Evolutionary conservation across 768 basidiomycete genomes (phyloP).

Genomic region (Podaxis sp.): DNA sequence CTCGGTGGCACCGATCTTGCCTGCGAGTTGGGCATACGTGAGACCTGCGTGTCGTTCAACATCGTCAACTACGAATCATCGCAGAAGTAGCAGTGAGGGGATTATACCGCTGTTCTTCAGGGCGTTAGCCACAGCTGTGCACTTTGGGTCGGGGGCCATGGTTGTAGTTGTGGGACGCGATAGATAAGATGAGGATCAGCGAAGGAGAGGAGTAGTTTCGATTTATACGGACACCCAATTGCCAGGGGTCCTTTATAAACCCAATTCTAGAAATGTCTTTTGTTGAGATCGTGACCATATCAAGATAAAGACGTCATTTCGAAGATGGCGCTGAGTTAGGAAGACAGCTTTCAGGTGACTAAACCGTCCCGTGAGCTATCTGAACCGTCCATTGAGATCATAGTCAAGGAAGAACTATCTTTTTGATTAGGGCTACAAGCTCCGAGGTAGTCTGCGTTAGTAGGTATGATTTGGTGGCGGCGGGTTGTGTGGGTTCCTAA

Average conservation of each 20-base stretch:
- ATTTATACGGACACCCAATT: background rate
- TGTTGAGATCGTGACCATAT: background rate
- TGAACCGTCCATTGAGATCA: background rate
- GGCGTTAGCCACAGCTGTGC: conserved; percentile 53
- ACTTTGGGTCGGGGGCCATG: conserved; percentile 52
- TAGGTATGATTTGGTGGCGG: no score
- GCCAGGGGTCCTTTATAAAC: background rate
- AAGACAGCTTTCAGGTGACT: background rate
- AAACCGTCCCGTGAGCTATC: background rate
- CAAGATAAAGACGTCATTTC: background rate
- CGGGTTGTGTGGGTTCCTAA: no score
- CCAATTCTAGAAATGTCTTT: background rate
- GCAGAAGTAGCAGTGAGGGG: background rate
- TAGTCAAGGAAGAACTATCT: no score
- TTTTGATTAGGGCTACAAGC: background rate
- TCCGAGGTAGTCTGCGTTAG: background rate
- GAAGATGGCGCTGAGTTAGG: conserved; percentile 4
- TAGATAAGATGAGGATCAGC: background rate
- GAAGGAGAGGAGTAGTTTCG: background rate
- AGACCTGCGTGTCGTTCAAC: conserved; percentile 31
- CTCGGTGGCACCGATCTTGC: conserved; percentile 33
- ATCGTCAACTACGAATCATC: background rate
- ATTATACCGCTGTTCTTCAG: conserved; percentile 40
- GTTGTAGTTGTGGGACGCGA: conserved; percentile 12
- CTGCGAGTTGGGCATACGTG: conserved; percentile 46